Evolutionary conservation across 148 eudicot species (phyloP).

Genomic region (Drosera capensis): DNA sequence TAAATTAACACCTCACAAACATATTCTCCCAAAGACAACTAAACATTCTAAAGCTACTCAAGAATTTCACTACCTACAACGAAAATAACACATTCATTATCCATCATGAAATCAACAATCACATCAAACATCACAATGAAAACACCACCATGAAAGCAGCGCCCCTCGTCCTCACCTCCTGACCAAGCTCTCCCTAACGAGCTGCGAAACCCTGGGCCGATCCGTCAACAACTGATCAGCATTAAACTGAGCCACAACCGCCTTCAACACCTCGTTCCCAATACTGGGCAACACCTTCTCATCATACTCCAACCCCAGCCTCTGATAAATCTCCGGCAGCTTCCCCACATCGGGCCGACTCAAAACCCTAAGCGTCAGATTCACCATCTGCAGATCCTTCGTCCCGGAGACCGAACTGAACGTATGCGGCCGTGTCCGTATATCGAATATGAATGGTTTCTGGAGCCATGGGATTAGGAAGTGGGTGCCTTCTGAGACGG

Average conservation of each 20-base stretch:
- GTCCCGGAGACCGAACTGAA: conserved; percentile 80
- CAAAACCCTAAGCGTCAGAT: conserved; percentile 66
- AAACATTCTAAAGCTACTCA: no score
- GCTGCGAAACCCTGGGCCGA: conserved; percentile 69
- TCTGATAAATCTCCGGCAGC: conserved; percentile 45
- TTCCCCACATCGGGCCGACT: conserved; percentile 51
- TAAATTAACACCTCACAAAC: no score
- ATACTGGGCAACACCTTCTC: conserved; percentile 87
- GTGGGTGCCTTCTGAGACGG: conserved; percentile 85
- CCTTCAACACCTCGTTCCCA: conserved; percentile 83
- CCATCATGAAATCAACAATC: no score
- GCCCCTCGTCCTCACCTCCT: conserved; percentile 13
- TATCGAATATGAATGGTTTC: conserved; percentile 70
- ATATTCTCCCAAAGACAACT: no score
- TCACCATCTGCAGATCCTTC: conserved; percentile 93
- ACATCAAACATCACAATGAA: not conserved
- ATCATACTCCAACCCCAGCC: conserved; percentile 62
- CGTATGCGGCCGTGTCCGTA: conserved; percentile 76
- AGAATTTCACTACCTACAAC: no score
- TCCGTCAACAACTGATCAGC: conserved; percentile 92
- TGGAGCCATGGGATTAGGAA: conserved; percentile 81
- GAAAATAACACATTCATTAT: no score
- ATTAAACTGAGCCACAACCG: conserved; percentile 85
- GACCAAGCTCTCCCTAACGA: conserved; percentile 59
- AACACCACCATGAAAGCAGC: not conserved